Percentiles rank a stretch among this genome's conserved stretches.
Evolutionary conservation across 257 asterid species (phyloP).

Genomic region (Thymus mandschuricus): DNA sequence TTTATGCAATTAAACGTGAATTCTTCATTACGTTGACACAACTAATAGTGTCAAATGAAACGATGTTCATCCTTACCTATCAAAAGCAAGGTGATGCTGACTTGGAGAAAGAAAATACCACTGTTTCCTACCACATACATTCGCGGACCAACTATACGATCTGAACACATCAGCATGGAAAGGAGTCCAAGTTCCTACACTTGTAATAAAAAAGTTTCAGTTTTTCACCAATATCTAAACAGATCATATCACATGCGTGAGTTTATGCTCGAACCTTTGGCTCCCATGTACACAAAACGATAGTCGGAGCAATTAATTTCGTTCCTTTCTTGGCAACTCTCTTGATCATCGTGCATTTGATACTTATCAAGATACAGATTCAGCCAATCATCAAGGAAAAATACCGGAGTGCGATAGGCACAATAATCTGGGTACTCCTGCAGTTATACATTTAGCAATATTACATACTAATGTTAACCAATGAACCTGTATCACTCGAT

Average conservation of each 20-base stretch:
- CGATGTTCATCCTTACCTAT: conserved; percentile 50
- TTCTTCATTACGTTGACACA: not conserved
- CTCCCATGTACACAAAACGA: conserved; percentile 97
- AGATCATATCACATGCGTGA: conserved; percentile 23
- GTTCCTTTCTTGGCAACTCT: conserved; percentile 49
- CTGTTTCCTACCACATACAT: conserved; percentile 87
- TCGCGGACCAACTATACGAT: conserved; percentile 98
- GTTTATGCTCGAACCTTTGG: conserved; percentile 70
- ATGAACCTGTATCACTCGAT: conserved; percentile 2
- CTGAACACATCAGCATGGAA: conserved; percentile 99
- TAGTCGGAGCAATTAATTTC: conserved; percentile 90
- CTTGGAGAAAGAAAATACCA: conserved; percentile 89
- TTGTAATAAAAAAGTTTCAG: conserved; percentile 6
- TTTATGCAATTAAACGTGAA: not conserved
- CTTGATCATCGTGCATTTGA: conserved; percentile 71
- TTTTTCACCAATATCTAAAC: not conserved
- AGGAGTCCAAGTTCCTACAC: conserved; percentile 96
- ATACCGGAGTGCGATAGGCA: conserved; percentile 74
- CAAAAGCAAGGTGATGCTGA: conserved; percentile 78
- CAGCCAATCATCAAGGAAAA: conserved; percentile 93
- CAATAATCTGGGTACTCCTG: conserved; percentile 90
- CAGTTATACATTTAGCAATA: conserved; percentile 33
- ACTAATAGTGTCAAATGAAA: conserved; percentile 1
- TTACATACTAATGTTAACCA: conserved; percentile 1
- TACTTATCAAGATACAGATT: conserved; percentile 87